These are phyloP conservation scores for Bolboschoenus planiculmis DNA, from an alignment of 176 grass and related monocot genomes.

Conservation along the genomic window DNA sequence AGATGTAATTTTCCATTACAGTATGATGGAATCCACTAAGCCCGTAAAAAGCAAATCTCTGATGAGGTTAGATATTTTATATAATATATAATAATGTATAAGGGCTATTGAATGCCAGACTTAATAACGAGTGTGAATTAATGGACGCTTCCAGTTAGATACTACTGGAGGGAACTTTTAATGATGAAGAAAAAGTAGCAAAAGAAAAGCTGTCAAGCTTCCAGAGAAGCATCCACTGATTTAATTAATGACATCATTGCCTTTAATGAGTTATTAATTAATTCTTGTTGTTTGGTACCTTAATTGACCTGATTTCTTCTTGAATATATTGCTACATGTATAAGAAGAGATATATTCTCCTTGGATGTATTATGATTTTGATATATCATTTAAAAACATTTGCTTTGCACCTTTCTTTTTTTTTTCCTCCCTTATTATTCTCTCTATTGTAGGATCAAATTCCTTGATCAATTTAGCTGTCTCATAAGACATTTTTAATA, in stretches of 20 bases:
- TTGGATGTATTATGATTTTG: not conserved
- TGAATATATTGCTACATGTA: not conserved
- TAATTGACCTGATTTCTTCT: not conserved
- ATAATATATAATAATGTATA: too few relatives aligned
- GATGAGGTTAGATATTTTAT: not conserved
- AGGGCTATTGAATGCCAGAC: not conserved
- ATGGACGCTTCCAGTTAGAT: not conserved
- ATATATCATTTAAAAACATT: not conserved
- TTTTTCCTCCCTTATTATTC: not conserved
- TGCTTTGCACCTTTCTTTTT: not conserved
- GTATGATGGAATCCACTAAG: not conserved
- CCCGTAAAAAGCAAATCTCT: not conserved
- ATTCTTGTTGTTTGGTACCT: not conserved
- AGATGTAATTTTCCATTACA: not conserved
- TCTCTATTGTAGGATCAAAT: not conserved
- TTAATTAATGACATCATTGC: not conserved
- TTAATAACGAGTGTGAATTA: not conserved
- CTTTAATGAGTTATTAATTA: not conserved
- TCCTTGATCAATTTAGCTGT: not conserved
- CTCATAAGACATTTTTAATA: not conserved
- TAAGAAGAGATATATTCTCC: not conserved
- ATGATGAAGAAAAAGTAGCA: not conserved
- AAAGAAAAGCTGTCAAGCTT: conserved; percentile 8
- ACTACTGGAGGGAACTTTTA: not conserved
- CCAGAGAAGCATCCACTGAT: conserved; percentile 18